Evolutionary conservation across 2,329 filamentous ascomycete genomes (phyloP), one percentile per base, ranked within the genome.

Genomic region (Penicillium glabrum): DNA sequence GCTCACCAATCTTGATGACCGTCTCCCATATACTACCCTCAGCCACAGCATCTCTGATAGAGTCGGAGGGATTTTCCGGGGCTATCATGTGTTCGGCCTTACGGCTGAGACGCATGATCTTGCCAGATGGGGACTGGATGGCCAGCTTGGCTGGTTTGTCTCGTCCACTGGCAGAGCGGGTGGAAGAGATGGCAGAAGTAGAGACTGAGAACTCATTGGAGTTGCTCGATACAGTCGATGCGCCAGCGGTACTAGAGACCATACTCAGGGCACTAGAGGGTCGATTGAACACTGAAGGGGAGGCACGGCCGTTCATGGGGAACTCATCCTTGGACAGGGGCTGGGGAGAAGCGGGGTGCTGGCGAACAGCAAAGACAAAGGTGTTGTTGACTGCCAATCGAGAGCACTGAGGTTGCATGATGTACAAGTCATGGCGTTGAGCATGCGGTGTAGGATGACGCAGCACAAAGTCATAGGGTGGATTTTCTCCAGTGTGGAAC

Each of bases 361-460:
- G 95, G 46, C 95, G 90, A 59, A 99, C 89, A 52, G 90, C 90
- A 74, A 99, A 99, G 27, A 99, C 93, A 70, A 97, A 99, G 0
- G 95, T 99, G 72, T 99, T 98, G 79, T 98, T 97, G 54, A 96
- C 82, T 1, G 91, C 93, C 27, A 99, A 81, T 26, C 88, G 86
- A 62, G 89, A 84, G 72, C 95, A 99, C 74, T 99, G 96, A 1
- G 96, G 95, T 71, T 98, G 95, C 45, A 93, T 90, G 61, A 99
- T 90, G 74, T 99, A 99, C 57, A 99, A 87, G 72, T 99, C 95
- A 74, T 99, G 93, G 43, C 93, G 86, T 70, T 96, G 92, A n/a
- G 95, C 95, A 73, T 99, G 95, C 9, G 95, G 95, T 3, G 95
- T 99, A 8, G 96, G 96, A 72, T 99, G 95, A 5, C 95, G 86